Evolutionary conservation across 2,329 filamentous ascomycete species (phyloP), one percentile per base, ranked within the genome.

Genomic region (Emmonsiellopsis sp.): DNA sequence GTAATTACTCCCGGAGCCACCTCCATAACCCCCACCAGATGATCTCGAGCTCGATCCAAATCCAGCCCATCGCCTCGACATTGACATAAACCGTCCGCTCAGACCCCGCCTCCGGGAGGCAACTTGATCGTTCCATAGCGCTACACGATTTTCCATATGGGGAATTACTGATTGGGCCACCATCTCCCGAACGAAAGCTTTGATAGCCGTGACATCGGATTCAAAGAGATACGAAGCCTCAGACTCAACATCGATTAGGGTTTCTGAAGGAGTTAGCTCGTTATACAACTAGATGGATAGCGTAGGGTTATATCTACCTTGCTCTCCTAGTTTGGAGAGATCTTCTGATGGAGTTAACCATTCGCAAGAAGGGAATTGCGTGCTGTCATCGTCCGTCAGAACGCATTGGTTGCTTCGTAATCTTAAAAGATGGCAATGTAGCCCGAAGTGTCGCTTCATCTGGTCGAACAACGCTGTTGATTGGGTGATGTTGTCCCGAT

Each of bases 401-500:
- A 88, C 85, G 68, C 89, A 92, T 65, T 90, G 87, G 39, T 83
- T 86, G 63, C 88, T 94, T 61, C 92, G 82, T 49, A 98, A 74
- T 58, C 94, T 79, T 36, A 98, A 76, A 9, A 98, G 77, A 70
- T 98, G 93, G 66, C 93, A 98, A 70, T 98, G 91, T 47, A 97
- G 75, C 1, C 93, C 93, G 58, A 98, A 88, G 71, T 96, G 89
- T n/a, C 93, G 84, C 71, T 97, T 98, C 94, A 98, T 98, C 69
- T 96, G 89, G 62, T 98, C 93, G 69, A 95, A 98, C 32, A 97
- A 76, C 14, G 84, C 82, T 69, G 92, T 92, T 10, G 91, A 95
- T 70, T 90, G 87, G 39, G 83, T 82, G 56, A 97, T 95, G 66
- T 98, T 91, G 64, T 95, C 92, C 56, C 83, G 84, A 65, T 98